Conservation (phyloP, 805 yeast genomes). For the Candida maris region DNA sequence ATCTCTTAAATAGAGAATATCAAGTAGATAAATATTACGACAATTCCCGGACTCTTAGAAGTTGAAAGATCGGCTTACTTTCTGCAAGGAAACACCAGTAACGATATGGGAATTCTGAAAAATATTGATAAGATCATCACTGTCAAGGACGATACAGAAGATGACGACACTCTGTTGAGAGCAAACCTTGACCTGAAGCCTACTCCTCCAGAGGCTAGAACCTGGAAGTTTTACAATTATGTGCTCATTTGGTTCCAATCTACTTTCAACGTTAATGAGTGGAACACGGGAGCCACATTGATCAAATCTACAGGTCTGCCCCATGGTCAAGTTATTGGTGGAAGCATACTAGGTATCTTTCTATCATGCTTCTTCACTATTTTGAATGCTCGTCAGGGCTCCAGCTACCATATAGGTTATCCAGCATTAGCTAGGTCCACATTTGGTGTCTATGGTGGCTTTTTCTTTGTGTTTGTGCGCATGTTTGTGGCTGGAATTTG, state of each 20-base stretch:
- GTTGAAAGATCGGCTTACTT: too few species aligned
- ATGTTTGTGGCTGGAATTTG: constrained; percentile 35
- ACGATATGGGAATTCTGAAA: constrained; percentile 27
- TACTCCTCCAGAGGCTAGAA: constrained; percentile 32
- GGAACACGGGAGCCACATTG: constrained; percentile 28
- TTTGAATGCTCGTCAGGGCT: constrained; percentile 15
- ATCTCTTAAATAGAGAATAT: too few species aligned
- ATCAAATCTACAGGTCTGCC: constrained; percentile 17
- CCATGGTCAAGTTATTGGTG: constrained; percentile 17
- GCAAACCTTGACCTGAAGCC: constrained; percentile 39
- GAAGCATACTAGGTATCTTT: constrained; percentile 12
- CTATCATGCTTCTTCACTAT: constrained; percentile 17
- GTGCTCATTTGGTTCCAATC: constrained; percentile 22
- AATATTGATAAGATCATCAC: constrained; percentile 20
- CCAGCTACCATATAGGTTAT: constrained; percentile 33
- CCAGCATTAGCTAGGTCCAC: constrained; percentile 35
- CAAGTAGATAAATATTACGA: too few species aligned
- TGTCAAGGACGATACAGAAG: constrained; percentile 16
- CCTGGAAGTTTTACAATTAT: constrained; percentile 31
- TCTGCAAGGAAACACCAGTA: too few species aligned
- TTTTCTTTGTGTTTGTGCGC: constrained; percentile 33
- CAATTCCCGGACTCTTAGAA: too few species aligned
- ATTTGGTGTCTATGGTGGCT: constrained; percentile 36
- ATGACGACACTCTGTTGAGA: constrained; percentile 20
- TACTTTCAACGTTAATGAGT: constrained; percentile 26